A percentile compares a stretch with the other conserved stretches of the same genome.
Conservation (phyloP, 495 filamentous ascomycete genomes). For the Aspergillus sclerotiicarbonarius region DNA sequence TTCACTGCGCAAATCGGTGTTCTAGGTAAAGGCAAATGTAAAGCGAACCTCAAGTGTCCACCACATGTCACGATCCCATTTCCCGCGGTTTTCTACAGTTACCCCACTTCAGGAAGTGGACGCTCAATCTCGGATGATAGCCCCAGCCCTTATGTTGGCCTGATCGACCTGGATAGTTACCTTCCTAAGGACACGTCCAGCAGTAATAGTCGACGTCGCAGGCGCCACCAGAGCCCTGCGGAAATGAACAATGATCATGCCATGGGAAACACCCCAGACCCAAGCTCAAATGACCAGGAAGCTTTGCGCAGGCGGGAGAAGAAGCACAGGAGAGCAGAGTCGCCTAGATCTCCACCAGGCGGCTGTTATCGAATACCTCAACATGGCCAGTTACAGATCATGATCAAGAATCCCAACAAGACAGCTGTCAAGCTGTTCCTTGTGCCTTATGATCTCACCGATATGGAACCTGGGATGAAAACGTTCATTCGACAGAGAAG, state of each 20-base stretch:
- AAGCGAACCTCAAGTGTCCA: constrained; percentile 79
- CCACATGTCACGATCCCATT: constrained; percentile 91
- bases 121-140: constrained; percentile 68
- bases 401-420: constrained; percentile 96
- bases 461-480: constrained; percentile 93
- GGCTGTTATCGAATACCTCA: constrained; percentile 94
- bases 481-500: constrained; percentile 95
- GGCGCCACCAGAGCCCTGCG: constrained; percentile 47
- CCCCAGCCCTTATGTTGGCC: constrained; percentile 93
- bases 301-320: constrained; percentile 43
- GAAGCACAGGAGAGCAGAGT: constrained; percentile 61
- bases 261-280: constrained; percentile 11
- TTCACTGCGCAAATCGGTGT: constrained; percentile 97
- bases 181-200: constrained; percentile 49
- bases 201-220: constrained; percentile 41
- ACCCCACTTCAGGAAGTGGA: constrained; percentile 62
- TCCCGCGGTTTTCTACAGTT: constrained; percentile 95
- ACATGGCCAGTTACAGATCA: constrained; percentile 92
- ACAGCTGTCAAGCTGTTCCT: constrained; percentile 94
- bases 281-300: constrained; percentile 22
- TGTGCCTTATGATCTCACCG: constrained; percentile 90
- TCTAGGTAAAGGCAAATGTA: constrained; percentile 85
- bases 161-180: constrained; percentile 85
- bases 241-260: constrained; percentile 20
- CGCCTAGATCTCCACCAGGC: constrained; percentile 70